Conservation (phyloP, 1,284 basidiomycete genomes). For the Ceratobasidium sp. region DNA sequence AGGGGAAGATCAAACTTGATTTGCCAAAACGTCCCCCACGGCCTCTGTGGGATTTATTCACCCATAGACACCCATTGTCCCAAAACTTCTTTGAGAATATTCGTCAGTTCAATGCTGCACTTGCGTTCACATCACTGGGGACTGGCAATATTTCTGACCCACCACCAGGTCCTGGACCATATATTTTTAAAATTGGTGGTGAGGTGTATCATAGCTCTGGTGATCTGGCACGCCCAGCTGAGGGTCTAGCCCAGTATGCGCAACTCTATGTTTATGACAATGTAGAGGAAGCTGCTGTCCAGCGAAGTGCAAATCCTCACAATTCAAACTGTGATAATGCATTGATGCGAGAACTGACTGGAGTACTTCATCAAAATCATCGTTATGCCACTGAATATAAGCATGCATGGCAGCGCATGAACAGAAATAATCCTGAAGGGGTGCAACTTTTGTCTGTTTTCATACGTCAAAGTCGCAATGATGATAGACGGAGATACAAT, state of each 20-base stretch:
- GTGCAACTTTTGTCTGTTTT: conserved; percentile 8
- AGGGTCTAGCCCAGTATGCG: conserved; percentile 53
- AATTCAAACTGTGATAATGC: conserved; percentile 54
- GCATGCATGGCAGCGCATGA: conserved; percentile 56
- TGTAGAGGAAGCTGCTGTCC: conserved; percentile 52
- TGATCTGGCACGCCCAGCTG: conserved; percentile 53
- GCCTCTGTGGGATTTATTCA: conserved; percentile 3
- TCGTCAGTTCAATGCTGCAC: conserved; percentile 33
- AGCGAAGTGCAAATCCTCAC: conserved; percentile 28
- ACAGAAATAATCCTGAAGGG: conserved; percentile 9
- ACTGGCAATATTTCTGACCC: not conserved
- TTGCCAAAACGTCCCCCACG: conserved; percentile 1
- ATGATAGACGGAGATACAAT: conserved; percentile 58
- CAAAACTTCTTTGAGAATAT: conserved; percentile 31
- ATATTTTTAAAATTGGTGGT: conserved; percentile 59
- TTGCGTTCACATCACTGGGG: conserved; percentile 34
- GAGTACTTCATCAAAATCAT: conserved; percentile 53
- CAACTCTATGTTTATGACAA: conserved; percentile 62
- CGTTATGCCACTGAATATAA: conserved; percentile 55
- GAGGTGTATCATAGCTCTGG: conserved; percentile 59
- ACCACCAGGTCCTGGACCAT: conserved; percentile 53
- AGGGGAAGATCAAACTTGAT: not conserved
- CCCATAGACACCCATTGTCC: not conserved
- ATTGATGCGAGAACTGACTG: conserved; percentile 54
- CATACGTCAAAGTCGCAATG: conserved; percentile 24